Evolutionary conservation across 1,284 basidiomycete genomes (phyloP), one percentile per base, ranked within the genome.

Genomic region (Boletus holoroseus): DNA sequence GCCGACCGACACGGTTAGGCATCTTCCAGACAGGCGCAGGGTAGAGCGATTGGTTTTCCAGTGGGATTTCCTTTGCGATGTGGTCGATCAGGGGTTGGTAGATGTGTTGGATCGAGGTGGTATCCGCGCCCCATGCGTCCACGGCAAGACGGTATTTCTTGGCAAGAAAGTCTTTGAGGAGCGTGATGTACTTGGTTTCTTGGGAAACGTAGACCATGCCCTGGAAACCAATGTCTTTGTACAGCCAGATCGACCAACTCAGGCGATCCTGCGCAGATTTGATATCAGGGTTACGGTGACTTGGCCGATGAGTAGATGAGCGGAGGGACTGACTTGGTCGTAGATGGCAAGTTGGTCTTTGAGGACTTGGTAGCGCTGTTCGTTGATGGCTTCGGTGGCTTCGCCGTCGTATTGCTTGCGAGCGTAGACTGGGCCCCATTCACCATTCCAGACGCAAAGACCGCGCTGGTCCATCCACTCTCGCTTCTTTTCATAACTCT

Each of bases 201-300:
- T 72, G 75, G 16, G 79, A 78, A 53, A 84, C 77, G 60, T 87
- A 78, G 22, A 87, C 82, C 85, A 91, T 88, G 36, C 88, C 83
- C 65, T 90, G 88, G 73, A 86, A 90, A 2, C 88, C 88, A 52
- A 90, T 87, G 64, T 91, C 85, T 63, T 91, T 91, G 75, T 88
- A 91, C 15, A 88, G 67, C 88, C 89, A 91, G 65, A 91, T 91
- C 0, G 84, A 83, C 88, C 88, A 91, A 59, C 79, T 83, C 50
- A 85, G 63, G 32, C 73, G 76, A 59, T 85, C 84, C 82, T 85
- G 56, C 13, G 11, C 18, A 31, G 30, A n/a, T 22, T 26, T 7
- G n/a, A 22, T 12, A 3, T 37, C 35, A 15, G 18, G 2, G 18
- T 9, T 15, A 26, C 9, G 15, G 15, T 39, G 22, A 12, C 16